phyloP scores from a whole-genome alignment of 2,329 filamentous ascomycete genomes.

The Arthrobotrys entomopaga region DNA sequence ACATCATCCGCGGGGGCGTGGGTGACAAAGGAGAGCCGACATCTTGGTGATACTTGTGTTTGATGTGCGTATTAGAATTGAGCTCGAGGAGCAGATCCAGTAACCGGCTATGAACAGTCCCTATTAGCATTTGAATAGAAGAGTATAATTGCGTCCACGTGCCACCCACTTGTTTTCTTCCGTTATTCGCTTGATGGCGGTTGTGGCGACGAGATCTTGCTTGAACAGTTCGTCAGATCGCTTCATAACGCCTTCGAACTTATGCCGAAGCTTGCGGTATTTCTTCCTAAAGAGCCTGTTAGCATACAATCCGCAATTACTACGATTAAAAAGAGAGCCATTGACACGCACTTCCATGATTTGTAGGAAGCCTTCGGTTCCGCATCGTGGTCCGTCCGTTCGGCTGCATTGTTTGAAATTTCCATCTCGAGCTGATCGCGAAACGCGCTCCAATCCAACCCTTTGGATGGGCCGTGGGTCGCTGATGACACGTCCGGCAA shows the following conservation, averaged over 20 bases:
- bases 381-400: slow-evolving; percentile 55
- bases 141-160: slow-evolving; percentile 54
- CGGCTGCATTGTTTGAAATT: slow-evolving; percentile 52
- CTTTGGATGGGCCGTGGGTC: slow-evolving; percentile 31
- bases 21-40: slow-evolving; percentile 65
- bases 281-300: slow-evolving; percentile 76
- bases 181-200: slow-evolving; percentile 82
- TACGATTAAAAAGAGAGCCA: slow-evolving; percentile 58
- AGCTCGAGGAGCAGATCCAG: slow-evolving; percentile 89
- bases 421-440: slow-evolving; percentile 55
- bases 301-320: slow-evolving; percentile 65
- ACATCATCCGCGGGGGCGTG: slow-evolving; percentile 63
- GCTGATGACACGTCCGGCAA: slow-evolving; percentile 29
- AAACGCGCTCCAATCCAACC: slow-evolving; percentile 55
- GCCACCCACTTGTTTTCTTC: slow-evolving; percentile 88
- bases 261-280: slow-evolving; percentile 87
- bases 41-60: slow-evolving; percentile 78
- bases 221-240: slow-evolving; percentile 84
- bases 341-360: slow-evolving; percentile 61
- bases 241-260: slow-evolving; percentile 80
- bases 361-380: slow-evolving; percentile 60
- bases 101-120: slow-evolving; percentile 72
- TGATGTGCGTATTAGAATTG: slow-evolving; percentile 83
- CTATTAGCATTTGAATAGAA: background rate
- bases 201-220: slow-evolving; percentile 81